Evolutionary conservation across 345 rosid genomes (phyloP).

Genomic region (Eutrema heterophyllum): DNA sequence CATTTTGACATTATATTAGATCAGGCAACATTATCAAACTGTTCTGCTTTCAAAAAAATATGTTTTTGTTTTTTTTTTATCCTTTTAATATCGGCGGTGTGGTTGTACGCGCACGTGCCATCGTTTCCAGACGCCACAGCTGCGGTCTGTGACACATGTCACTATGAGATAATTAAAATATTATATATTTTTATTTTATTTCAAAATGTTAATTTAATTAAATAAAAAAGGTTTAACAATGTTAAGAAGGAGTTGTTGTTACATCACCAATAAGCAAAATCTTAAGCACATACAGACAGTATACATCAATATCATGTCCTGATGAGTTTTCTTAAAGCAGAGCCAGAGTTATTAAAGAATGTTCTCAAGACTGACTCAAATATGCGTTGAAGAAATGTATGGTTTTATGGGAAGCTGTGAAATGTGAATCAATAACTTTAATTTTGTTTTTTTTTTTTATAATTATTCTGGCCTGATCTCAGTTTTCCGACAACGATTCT

Average conservation of each 20-base stretch:
- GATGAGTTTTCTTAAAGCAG: too few relatives aligned
- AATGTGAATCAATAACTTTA: background rate
- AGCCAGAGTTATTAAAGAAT: background rate
- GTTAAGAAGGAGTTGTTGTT: background rate
- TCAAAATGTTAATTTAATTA: too few relatives aligned
- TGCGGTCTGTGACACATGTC: background rate
- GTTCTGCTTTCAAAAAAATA: background rate
- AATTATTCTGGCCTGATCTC: background rate
- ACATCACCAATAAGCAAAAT: background rate
- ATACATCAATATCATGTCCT: too few relatives aligned
- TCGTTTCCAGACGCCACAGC: background rate
- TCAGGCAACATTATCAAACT: constrained; percentile 5
- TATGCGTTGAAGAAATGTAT: background rate
- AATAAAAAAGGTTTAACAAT: too few relatives aligned
- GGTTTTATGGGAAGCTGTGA: background rate
- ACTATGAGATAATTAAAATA: background rate
- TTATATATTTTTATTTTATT: too few relatives aligned
- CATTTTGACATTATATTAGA: constrained; percentile 7
- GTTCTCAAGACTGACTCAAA: too few relatives aligned
- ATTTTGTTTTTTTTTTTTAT: background rate
- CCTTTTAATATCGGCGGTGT: background rate
- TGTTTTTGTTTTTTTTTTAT: background rate
- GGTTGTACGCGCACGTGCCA: constrained; percentile 4
- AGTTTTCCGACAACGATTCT: too few relatives aligned
- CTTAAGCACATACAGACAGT: too few relatives aligned